Percentiles rank a stretch among this genome's conserved stretches.
These are phyloP conservation scores for Aegilops longissima DNA, from an alignment of 176 grass and related monocot genomes.

Conservation along the genomic window DNA sequence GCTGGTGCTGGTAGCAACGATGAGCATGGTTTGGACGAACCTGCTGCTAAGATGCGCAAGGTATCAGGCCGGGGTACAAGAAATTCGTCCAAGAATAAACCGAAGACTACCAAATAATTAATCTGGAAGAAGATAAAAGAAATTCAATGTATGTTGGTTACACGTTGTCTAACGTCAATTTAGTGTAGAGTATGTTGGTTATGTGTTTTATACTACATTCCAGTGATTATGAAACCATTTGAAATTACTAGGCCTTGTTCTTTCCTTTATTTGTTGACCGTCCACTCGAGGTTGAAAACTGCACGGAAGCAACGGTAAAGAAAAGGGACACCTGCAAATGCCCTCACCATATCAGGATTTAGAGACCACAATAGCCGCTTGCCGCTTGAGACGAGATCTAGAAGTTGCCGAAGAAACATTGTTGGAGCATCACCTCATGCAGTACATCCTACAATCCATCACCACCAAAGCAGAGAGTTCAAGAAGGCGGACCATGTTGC, in stretches of 20 bases:
- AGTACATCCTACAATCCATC: neutral
- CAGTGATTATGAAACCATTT: neutral
- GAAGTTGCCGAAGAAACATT: neutral
- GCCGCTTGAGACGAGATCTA: no score
- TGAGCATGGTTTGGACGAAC: neutral
- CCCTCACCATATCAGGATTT: no score
- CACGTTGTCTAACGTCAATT: neutral
- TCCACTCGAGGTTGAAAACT: no score
- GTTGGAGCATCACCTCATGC: neutral
- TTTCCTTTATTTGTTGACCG: no score
- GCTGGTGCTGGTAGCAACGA: neutral
- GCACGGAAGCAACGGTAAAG: no score
- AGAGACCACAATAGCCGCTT: no score
- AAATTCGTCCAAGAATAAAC: slow-evolving; percentile 30
- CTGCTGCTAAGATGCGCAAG: neutral
- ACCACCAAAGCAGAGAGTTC: neutral
- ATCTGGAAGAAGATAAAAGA: slow-evolving; percentile 5
- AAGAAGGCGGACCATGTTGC: neutral
- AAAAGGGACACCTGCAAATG: no score
- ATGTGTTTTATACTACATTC: neutral
- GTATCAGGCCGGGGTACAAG: slow-evolving; percentile 3
- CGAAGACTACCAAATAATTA: neutral
- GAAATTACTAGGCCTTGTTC: neutral
- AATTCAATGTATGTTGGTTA: neutral
- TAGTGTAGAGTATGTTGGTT: slow-evolving; percentile 12